phyloP scores from a whole-genome alignment of 345 rosid genomes.

The Citrus hindsii region DNA sequence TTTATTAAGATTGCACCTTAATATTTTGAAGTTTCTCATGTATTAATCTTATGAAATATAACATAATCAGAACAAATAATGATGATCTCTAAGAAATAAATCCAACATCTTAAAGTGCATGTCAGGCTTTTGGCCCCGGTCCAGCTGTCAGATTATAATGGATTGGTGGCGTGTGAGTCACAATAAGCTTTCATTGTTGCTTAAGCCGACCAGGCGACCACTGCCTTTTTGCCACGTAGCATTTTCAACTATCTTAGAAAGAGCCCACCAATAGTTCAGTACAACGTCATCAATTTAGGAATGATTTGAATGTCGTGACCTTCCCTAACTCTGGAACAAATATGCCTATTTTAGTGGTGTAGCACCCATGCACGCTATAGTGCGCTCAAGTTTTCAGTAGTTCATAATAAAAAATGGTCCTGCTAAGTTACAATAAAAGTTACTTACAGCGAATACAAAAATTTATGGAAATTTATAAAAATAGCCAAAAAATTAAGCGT shows the following conservation, averaged over 20 bases:
- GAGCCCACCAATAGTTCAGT: not conserved
- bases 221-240: not conserved
- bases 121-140: not conserved
- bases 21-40: too few relatives aligned
- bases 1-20: too few relatives aligned
- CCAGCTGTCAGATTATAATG: not conserved
- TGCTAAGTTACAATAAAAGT: too few relatives aligned
- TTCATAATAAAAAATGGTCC: too few relatives aligned
- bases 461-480: too few relatives aligned
- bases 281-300: not conserved
- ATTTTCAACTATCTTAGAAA: not conserved
- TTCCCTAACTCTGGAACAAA: not conserved
- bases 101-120: not conserved
- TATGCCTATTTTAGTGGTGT: not conserved
- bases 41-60: too few relatives aligned
- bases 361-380: not conserved
- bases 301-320: not conserved
- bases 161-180: not conserved
- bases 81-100: too few relatives aligned
- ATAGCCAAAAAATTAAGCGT: too few relatives aligned
- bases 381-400: not conserved
- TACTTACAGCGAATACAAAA: too few relatives aligned
- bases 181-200: not conserved
- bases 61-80: too few relatives aligned
- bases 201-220: not conserved